A percentile compares a stretch with the other conserved stretches of the same genome.
These are phyloP conservation scores for Trichoderma polysporum DNA, from an alignment of 2,329 filamentous ascomycete species.

Conservation along the genomic window DNA sequence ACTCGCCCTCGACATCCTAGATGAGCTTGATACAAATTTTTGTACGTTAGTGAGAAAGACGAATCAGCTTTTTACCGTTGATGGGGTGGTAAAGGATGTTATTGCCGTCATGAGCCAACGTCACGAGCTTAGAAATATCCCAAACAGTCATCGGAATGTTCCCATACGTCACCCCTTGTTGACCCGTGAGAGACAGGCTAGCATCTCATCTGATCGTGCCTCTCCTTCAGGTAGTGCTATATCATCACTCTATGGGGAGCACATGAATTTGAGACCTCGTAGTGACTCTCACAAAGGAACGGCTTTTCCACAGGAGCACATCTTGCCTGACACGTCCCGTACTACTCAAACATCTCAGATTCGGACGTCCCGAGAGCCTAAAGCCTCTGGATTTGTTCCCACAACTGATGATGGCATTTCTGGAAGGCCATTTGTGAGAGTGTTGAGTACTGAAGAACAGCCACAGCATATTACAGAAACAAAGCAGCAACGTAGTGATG, in stretches of 20 bases:
- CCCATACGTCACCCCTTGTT: conserved; percentile 10
- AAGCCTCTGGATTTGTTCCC: conserved; percentile 26
- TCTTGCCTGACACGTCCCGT: conserved; percentile 26
- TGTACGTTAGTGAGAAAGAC: conserved; percentile 48
- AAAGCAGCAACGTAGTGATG: conserved; percentile 11
- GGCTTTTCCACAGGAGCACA: conserved; percentile 21
- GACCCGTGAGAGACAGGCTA: not conserved
- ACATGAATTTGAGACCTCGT: not conserved
- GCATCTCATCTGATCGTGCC: not conserved
- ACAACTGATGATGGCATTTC: conserved; percentile 51
- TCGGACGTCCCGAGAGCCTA: conserved; percentile 28
- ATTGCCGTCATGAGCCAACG: conserved; percentile 36
- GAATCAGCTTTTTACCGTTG: conserved; percentile 41
- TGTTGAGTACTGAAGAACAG: conserved; percentile 39
- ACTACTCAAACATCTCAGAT: conserved; percentile 26
- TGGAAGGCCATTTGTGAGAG: conserved; percentile 54
- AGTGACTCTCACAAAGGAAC: not conserved
- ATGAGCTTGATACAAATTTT: conserved; percentile 50
- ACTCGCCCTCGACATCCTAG: conserved; percentile 46
- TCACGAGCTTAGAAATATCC: conserved; percentile 6
- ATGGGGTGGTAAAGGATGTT: conserved; percentile 48
- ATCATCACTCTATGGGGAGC: not conserved
- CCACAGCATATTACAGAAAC: conserved; percentile 19
- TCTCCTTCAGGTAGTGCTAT: not conserved
- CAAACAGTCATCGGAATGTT: not conserved